Conservation (phyloP, 2,329 filamentous ascomycete genomes). For the Stemphylium beticola region DNA sequence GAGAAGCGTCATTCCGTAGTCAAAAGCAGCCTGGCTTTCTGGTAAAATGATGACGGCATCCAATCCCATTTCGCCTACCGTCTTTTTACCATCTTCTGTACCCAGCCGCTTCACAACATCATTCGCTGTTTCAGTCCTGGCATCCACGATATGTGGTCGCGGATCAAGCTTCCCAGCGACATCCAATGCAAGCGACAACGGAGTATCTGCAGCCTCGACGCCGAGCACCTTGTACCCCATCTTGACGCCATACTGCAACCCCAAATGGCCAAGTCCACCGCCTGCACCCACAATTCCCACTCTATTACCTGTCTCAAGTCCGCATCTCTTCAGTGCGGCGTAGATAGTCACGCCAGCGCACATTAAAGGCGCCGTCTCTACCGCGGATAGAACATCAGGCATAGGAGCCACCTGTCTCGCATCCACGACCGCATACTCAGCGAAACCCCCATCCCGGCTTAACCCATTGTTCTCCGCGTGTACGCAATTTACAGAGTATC, state of each 20-base stretch:
- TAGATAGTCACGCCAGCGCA: slow-evolving; percentile 54
- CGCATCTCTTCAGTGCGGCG: slow-evolving; percentile 49
- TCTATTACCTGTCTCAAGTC: slow-evolving; percentile 38
- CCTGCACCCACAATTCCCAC: slow-evolving; percentile 52
- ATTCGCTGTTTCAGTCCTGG: slow-evolving; percentile 39
- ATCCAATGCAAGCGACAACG: slow-evolving; percentile 45
- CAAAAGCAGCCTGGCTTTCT: slow-evolving; percentile 56
- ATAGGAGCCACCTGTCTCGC: slow-evolving; percentile 47
- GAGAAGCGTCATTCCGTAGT: slow-evolving; percentile 54
- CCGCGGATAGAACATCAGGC: slow-evolving; percentile 43
- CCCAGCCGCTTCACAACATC: slow-evolving; percentile 45
- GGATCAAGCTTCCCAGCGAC: slow-evolving; percentile 27
- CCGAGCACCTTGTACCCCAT: slow-evolving; percentile 48
- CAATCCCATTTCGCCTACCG: slow-evolving; percentile 52
- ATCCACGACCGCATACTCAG: slow-evolving; percentile 54
- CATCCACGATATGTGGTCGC: slow-evolving; percentile 50
- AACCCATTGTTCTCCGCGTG: slow-evolving; percentile 40
- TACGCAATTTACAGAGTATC: slow-evolving; percentile 52
- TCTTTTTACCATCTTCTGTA: slow-evolving; percentile 42
- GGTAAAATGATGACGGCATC: slow-evolving; percentile 57
- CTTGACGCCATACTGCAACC: slow-evolving; percentile 37
- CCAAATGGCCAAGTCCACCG: slow-evolving; percentile 42
- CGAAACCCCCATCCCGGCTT: slow-evolving; percentile 49
- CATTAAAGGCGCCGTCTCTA: slow-evolving; percentile 52
- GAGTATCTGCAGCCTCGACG: slow-evolving; percentile 49